A percentile compares a stretch with the other conserved stretches of the same genome.
These are phyloP conservation scores for Phyllostachys edulis DNA, from an alignment of 176 grass and related monocot species.

Conservation along the genomic window DNA sequence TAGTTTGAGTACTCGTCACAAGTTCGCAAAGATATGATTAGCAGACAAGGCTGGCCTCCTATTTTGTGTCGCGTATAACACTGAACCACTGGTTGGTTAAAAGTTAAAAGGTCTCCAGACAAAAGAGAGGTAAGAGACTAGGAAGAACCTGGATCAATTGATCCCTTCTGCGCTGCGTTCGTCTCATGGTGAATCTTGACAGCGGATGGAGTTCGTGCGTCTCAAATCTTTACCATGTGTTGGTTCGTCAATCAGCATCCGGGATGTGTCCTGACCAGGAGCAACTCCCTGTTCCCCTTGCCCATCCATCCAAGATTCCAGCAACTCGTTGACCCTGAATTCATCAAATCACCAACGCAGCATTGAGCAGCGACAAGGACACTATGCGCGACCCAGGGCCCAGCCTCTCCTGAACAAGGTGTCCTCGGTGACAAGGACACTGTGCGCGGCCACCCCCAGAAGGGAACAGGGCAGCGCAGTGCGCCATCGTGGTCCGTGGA, in stretches of 20 bases:
- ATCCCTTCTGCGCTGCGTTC: background rate
- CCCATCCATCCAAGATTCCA: slow-evolving; percentile 1
- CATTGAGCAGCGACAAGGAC: background rate
- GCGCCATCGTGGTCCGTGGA: background rate
- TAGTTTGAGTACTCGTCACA: too few relatives aligned
- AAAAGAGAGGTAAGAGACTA: background rate
- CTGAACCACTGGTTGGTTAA: background rate
- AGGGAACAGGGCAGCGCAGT: background rate
- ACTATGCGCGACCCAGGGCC: background rate
- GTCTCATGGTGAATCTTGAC: background rate
- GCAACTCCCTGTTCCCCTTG: background rate
- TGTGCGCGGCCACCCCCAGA: background rate
- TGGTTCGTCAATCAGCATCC: background rate
- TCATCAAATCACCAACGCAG: background rate
- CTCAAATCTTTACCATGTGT: background rate
- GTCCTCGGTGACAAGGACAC: too few relatives aligned
- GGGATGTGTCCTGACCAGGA: background rate
- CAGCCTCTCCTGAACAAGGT: background rate
- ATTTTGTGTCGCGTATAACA: background rate
- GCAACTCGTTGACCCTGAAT: background rate
- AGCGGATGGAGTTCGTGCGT: background rate
- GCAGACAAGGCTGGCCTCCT: too few relatives aligned
- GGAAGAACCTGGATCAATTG: background rate
- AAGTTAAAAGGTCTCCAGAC: background rate
- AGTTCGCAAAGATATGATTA: too few relatives aligned